Base-by-base conservation (phyloP, 495 filamentous ascomycete genomes). In the Neurospora cerealis region DNA sequence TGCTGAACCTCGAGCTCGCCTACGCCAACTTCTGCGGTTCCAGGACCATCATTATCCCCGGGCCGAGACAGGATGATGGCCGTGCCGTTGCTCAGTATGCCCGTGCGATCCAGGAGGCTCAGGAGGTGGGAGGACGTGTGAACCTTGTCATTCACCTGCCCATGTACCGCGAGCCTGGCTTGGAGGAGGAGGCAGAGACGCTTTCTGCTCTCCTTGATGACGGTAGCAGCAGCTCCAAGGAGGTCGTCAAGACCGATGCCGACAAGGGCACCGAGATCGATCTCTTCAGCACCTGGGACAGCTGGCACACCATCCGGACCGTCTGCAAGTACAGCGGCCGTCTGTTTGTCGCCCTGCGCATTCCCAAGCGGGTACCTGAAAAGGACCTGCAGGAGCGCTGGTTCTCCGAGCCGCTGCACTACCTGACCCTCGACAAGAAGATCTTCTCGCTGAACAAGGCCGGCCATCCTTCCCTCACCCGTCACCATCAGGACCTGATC, bases 1-100 rank as follows among this genome's bases (percentile, higher is more conserved):
- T 97, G 3, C 83, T 99, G 69, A 93, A 93, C 80, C 84, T 96
- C 71, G 96, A 99, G 77, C 88, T 98, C 21, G 91, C 92, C 28
- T 99, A 98, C 81, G 96, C 96, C 42, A 93, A 92, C 70, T 99
- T 98, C 83, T 97, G 93, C 79, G 96, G 96, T 19, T 87, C 94
- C 74, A 89, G 89, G 28, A 96, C 92, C 80, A 86, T 99, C 46
- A 84, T 98, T 71, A 83, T 98, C 39, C 90, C 90, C 4, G 93
- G 93, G 5, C 96, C 95, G 1, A 89, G 78, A 79, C 86, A 79
- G 19, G 78, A 80, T 72, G 82, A 83, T 11, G 77, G 81, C 62
- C 79, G 82, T 34, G 83, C 84, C 6, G 79, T 87, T 40, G 78
- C 89, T 4, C 92, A 93, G 77, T 98, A 95, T 86, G 93, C 93